Evolutionary conservation across 2,329 filamentous ascomycete genomes (phyloP).

Genomic region (Leptodontidium sp.): DNA sequence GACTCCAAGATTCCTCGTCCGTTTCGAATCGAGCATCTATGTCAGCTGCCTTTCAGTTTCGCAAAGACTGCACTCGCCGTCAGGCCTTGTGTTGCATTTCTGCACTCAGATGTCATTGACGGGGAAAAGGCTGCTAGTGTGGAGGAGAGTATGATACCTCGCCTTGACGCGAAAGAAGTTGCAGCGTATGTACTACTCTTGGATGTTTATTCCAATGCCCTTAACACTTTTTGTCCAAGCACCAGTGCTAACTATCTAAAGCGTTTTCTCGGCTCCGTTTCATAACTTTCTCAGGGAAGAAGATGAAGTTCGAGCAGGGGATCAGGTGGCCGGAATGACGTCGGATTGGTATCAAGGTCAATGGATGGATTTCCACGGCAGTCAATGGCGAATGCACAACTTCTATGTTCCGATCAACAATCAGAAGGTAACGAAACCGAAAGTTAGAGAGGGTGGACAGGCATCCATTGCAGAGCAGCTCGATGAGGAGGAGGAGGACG

Average conservation of each 20-base stretch:
- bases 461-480: slow-evolving; percentile 54
- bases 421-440: slow-evolving; percentile 71
- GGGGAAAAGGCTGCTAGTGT: slow-evolving; percentile 55
- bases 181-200: neutral
- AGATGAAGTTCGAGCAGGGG: slow-evolving; percentile 59
- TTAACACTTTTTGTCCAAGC: neutral
- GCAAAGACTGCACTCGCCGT: slow-evolving; percentile 78
- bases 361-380: slow-evolving; percentile 83
- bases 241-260: neutral
- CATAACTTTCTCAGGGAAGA: slow-evolving; percentile 76
- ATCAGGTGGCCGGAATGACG: slow-evolving; percentile 42
- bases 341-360: slow-evolving; percentile 80
- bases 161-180: slow-evolving; percentile 80
- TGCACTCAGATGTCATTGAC: slow-evolving; percentile 65
- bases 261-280: slow-evolving; percentile 88
- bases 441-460: slow-evolving; percentile 50
- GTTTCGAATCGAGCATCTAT: slow-evolving; percentile 88
- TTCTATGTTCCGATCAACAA: slow-evolving; percentile 86
- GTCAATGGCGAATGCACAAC: slow-evolving; percentile 86
- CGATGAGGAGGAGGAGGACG: slow-evolving; percentile 56
- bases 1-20: slow-evolving; percentile 74
- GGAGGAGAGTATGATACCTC: slow-evolving; percentile 78
- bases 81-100: slow-evolving; percentile 78
- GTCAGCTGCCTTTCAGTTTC: slow-evolving; percentile 79
- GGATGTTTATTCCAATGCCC: neutral